A percentile compares a stretch with the other conserved stretches of the same genome.
phyloP scores from a whole-genome alignment of 2,329 filamentous ascomycete genomes.

The Nothopassalora personata region DNA sequence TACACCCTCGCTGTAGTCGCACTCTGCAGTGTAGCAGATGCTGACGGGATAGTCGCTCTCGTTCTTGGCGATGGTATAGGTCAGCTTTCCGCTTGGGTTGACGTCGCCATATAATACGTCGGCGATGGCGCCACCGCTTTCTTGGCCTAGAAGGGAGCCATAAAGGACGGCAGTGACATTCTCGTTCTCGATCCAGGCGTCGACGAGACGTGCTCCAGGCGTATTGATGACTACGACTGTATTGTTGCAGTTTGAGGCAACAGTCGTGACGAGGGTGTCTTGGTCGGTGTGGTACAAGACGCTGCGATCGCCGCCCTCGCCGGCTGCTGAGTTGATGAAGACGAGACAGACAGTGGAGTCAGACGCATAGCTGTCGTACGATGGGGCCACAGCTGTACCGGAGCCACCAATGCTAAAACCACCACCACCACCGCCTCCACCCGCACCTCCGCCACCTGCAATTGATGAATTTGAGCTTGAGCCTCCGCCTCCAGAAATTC shows the following conservation, averaged over 20 bases:
- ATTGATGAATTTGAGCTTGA: slow-evolving; percentile 9
- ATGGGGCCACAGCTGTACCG: slow-evolving; percentile 8
- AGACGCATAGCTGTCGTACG: slow-evolving; percentile 13
- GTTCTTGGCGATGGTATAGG: slow-evolving; percentile 29
- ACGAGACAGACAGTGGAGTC: slow-evolving; percentile 27
- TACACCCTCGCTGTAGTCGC: slow-evolving; percentile 36
- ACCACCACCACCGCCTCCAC: slow-evolving; percentile 4
- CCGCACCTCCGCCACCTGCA: slow-evolving; percentile 2
- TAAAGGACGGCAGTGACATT: slow-evolving; percentile 31
- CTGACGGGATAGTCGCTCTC: slow-evolving; percentile 50
- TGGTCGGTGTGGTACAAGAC: slow-evolving; percentile 22
- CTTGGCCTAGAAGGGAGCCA: slow-evolving; percentile 29
- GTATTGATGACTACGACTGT: slow-evolving; percentile 30
- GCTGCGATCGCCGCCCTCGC: slow-evolving; percentile 27
- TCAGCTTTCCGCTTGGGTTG: slow-evolving; percentile 27
- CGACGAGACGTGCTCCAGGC: slow-evolving; percentile 25
- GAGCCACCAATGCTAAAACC: slow-evolving; percentile 3
- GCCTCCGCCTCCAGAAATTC: background rate
- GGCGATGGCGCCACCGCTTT: slow-evolving; percentile 25
- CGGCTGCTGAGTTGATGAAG: slow-evolving; percentile 29
- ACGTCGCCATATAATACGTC: slow-evolving; percentile 28
- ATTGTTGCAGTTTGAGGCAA: slow-evolving; percentile 33
- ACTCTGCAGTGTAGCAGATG: slow-evolving; percentile 51
- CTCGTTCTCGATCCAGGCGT: slow-evolving; percentile 27
- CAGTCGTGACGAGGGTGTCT: slow-evolving; percentile 25